Evolutionary conservation across 805 yeast species (phyloP), one percentile per base, ranked within the genome.

Genomic region (Vanderwaltozyma yarrowii): DNA sequence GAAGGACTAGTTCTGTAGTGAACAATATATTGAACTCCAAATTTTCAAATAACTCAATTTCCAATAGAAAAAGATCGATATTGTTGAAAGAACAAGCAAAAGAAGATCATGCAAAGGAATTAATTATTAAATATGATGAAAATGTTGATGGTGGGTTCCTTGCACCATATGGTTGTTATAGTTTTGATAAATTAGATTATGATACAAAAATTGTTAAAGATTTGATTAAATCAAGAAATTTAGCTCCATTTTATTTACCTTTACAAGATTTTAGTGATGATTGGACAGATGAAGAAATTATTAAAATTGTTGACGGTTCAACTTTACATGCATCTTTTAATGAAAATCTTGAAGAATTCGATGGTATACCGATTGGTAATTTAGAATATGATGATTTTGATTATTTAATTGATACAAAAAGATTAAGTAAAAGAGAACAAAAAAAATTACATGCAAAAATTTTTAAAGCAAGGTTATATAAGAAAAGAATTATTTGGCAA

Each of bases 171-270:
- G 96, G 96, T 2, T 82, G 83, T 24, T 89, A 89, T 60, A 74
- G 78, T 45, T 67, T 72, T 24, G 77, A 81, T 33, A 79, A 77
- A 48, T 58, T 80, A 38, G 95, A 84, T 56, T 89, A 76, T 62
- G 73, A 80, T 50, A 72, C 82, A 13, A 73, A 72, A 13, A 66
- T 80, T 3, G 96, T 92, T n/a, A 71, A 83, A 37, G 71, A 65
- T 14, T 64, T 82, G 29, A 81, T 89, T 17, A 65, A 78, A 15
- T 73, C 74, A 23, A 70, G 98, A 35, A 72, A 70, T 47, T 51
- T 89, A 29, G 87, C 96, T 0, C 97, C 98, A 2, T 89, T 92
- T 57, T 92, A 74, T 57, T 80, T 87, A 1, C 97, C 96, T 0
- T 64, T 89, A 35, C 85, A 85, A 51, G 95, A 86, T 52, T 81